Evolutionary conservation across 306 rosid species (phyloP), one percentile per base, ranked within the genome.

Genomic region (Prunus davidiana): DNA sequence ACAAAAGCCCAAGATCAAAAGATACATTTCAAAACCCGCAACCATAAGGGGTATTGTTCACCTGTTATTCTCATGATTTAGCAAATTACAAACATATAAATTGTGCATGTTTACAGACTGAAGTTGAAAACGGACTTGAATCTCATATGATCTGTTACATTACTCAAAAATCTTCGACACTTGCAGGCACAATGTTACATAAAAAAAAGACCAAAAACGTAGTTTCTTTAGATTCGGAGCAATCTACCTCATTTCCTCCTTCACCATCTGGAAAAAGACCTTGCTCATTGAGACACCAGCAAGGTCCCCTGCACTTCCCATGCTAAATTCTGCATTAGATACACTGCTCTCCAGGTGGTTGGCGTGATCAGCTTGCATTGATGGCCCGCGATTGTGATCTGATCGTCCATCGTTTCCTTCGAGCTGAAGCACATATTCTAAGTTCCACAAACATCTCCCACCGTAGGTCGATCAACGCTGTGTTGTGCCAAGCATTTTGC

Each of bases 381-480:
- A 62, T 41, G 15, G 61, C 45, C 67, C 68, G 46, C 70, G 47
- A 38, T n/a, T 69, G 34, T 61, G 51, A 41, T 38, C 70, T 19
- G 76, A 52, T 38, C 34, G 81, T 58, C 80, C 78, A 32, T 60
- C 78, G 20, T 14, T 57, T 65, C 80, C 86, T 63, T 88, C 84
- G 20, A 88, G 87, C 64, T 81, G 86, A 51, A 91, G 84, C 34
- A 83, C 90, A 79, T 19, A 80, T 72, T 91, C 96, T 82, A 91
- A 81, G 81, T 91, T 88, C 96, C 96, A 91, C 63, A 91, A 46
- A 91, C 84, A 52, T 91, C 83, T 24, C 96, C 96, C 93, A 88
- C 89, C 20, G 87, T 54, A 13, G 96, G 91, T 62, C 96, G 80
- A 32, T 83, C 81, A 27, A 73, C 47, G 10, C 91, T 86, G 12